Evolutionary conservation across 2,329 filamentous ascomycete species (phyloP).

Genomic region (Diaporthe amygdali): DNA sequence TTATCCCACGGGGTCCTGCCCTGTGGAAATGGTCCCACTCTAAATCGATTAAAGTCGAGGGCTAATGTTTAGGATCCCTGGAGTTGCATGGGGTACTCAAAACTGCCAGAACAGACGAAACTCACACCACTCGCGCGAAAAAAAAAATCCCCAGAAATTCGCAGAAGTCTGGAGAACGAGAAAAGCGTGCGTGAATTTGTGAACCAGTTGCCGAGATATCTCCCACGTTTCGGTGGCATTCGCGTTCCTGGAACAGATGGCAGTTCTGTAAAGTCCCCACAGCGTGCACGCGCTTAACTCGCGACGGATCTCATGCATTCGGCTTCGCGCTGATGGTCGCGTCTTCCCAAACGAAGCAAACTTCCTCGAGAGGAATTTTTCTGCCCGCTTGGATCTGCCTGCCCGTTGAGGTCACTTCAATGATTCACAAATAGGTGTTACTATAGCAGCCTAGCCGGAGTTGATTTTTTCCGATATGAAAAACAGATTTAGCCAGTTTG

Average conservation of each 20-base stretch:
- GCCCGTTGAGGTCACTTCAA: background rate
- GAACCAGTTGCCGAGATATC: background rate
- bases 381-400: background rate
- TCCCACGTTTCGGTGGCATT: background rate
- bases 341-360: background rate
- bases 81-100: background rate
- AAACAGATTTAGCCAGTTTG: background rate
- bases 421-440: background rate
- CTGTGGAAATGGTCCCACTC: background rate
- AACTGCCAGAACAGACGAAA: background rate
- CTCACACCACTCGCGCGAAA: background rate
- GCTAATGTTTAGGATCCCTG: background rate
- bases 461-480: background rate
- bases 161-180: background rate
- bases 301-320: background rate
- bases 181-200: background rate
- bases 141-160: background rate
- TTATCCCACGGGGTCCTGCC: background rate
- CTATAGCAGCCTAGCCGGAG: background rate
- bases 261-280: background rate
- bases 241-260: background rate
- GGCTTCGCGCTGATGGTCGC: conserved; percentile 5
- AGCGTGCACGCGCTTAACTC: conserved; percentile 9
- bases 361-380: background rate
- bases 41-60: background rate